These are phyloP conservation scores for Trichoderma harzianum DNA, from an alignment of 2,329 filamentous ascomycete genomes.

Conservation along the genomic window DNA sequence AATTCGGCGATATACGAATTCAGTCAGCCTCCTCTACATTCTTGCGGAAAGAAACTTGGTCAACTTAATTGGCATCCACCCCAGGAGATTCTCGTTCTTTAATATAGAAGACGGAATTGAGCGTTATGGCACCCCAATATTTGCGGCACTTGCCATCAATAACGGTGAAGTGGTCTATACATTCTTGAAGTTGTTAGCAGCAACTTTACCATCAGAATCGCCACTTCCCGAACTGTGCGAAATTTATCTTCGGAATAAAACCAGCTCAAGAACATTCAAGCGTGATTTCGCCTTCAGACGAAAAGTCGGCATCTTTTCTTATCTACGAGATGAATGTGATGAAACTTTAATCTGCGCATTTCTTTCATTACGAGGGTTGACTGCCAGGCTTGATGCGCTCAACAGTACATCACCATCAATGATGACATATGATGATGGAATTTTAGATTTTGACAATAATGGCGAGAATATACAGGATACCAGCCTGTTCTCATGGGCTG, in stretches of 20 bases:
- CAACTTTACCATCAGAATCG: background rate
- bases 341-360: background rate
- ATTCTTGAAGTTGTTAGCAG: background rate
- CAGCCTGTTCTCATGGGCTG: background rate
- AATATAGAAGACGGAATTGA: background rate
- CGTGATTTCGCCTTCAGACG: background rate
- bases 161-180: background rate
- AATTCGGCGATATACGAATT: background rate
- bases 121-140: background rate
- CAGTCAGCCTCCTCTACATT: background rate
- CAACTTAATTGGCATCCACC: background rate
- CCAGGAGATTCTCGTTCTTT: background rate
- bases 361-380: background rate
- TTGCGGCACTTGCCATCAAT: background rate
- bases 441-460: background rate
- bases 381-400: too few relatives aligned
- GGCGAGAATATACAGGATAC: fast-evolving
- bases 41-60: background rate
- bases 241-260: background rate
- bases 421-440: too few relatives aligned
- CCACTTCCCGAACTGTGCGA: background rate
- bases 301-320: fast-evolving
- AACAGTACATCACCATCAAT: too few relatives aligned
- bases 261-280: fast-evolving
- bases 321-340: background rate